phyloP scores from a whole-genome alignment of 192 early-diverging fungal species.

The Lobosporangium transversale region DNA sequence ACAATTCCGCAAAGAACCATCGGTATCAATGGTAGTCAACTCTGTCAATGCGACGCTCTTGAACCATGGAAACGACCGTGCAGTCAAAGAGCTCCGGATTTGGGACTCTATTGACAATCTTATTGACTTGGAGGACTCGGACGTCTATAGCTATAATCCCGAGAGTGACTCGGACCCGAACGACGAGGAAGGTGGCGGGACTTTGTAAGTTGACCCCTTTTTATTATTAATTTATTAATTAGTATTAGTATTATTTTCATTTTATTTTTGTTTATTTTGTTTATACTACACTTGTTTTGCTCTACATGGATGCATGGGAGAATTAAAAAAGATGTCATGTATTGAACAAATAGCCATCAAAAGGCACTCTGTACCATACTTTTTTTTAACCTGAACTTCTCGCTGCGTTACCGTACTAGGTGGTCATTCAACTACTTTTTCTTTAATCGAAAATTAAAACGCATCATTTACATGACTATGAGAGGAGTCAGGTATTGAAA shows the following conservation, averaged over 20 bases:
- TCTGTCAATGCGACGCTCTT: conserved; percentile 88
- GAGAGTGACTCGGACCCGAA: conserved; percentile 91
- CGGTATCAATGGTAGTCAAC: conserved; percentile 76
- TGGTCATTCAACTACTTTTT: conserved; percentile 99
- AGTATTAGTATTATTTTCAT: no score
- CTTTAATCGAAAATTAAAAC: conserved; percentile 89
- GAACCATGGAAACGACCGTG: conserved; percentile 78
- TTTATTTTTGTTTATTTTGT: conserved; percentile 21
- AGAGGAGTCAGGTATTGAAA: conserved; percentile 94
- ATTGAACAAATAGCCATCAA: no score
- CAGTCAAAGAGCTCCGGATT: conserved; percentile 71
- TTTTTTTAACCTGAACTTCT: neutral
- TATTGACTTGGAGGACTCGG: conserved; percentile 84
- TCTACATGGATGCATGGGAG: neutral
- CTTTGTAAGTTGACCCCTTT: conserved; percentile 39
- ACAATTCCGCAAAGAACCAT: conserved; percentile 81
- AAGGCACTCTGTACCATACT: no score
- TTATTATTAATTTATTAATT: no score
- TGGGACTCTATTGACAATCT: conserved; percentile 91
- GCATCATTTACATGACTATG: conserved; percentile 93
- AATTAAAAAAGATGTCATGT: neutral
- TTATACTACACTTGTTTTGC: neutral
- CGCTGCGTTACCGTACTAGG: conserved; percentile 44
- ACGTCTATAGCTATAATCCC: conserved; percentile 92
- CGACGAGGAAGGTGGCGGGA: conserved; percentile 82